These are phyloP conservation scores for Hordeum pubiflorum DNA, from an alignment of 202 grass and related monocot species.

Conservation along the genomic window DNA sequence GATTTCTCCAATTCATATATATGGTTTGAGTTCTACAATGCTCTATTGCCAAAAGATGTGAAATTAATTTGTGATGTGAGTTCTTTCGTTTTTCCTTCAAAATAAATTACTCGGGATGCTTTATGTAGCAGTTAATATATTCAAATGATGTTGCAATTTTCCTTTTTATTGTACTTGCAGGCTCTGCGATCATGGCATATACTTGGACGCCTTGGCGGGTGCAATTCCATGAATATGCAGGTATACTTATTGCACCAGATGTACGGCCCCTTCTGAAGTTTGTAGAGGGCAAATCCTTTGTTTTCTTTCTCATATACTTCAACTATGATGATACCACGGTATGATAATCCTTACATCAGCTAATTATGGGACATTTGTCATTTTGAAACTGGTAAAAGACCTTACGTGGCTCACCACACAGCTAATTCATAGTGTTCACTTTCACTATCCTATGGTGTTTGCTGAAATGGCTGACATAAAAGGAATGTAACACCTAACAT, in stretches of 20 bases:
- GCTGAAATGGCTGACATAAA: not conserved
- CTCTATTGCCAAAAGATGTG: slow-evolving; percentile 67
- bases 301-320: slow-evolving; percentile 11
- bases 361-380: not conserved
- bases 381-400: not conserved
- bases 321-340: not conserved
- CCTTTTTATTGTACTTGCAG: slow-evolving; percentile 31
- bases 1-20: slow-evolving; percentile 87
- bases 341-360: slow-evolving; percentile 1
- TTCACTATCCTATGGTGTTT: not conserved
- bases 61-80: slow-evolving; percentile 80
- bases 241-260: slow-evolving; percentile 29
- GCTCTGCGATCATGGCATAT: slow-evolving; percentile 85
- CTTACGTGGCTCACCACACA: not conserved
- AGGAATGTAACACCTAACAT: not conserved
- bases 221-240: slow-evolving; percentile 98
- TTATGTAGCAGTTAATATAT: not conserved
- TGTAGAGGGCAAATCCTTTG: not conserved
- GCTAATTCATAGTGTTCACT: not conserved
- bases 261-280: not conserved
- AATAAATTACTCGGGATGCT: not conserved
- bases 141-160: not conserved
- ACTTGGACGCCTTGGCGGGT: slow-evolving; percentile 79
- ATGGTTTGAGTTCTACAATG: slow-evolving; percentile 90
- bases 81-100: slow-evolving; percentile 1